Conservation (phyloP, 352 stramenopile species). For the Globisporangium paroecandrum region DNA sequence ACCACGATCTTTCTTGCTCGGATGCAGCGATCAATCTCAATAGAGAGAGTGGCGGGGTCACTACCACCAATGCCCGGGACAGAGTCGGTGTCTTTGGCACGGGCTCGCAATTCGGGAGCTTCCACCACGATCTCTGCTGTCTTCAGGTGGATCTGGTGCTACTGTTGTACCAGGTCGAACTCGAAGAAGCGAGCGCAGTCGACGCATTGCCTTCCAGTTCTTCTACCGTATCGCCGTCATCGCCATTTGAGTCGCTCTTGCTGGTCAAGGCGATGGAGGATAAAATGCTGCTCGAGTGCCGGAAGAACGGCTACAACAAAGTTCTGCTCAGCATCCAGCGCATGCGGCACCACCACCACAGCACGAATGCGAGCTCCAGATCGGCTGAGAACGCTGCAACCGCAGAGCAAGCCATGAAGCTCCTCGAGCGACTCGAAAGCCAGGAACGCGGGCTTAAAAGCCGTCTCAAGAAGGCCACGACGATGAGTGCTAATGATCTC, state of each 20-base stretch:
- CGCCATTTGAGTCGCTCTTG: conserved; percentile 8
- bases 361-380: background rate
- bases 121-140: conserved; percentile 56
- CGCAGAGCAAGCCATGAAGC: conserved; percentile 38
- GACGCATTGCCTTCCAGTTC: conserved; percentile 20
- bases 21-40: conserved; percentile 9
- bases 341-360: conserved; percentile 21
- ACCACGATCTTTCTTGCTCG: conserved; percentile 9
- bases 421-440: conserved; percentile 32
- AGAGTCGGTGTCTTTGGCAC: conserved; percentile 46
- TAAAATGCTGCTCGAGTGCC: conserved; percentile 41
- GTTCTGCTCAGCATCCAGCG: conserved; percentile 44
- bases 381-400: conserved; percentile 21
- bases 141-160: conserved; percentile 51
- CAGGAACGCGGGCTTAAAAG: conserved; percentile 43
- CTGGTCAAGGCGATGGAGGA: conserved; percentile 21
- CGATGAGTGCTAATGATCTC: background rate
- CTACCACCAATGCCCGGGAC: conserved; percentile 21
- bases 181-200: conserved; percentile 37
- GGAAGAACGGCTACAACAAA: conserved; percentile 49
- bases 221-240: background rate
- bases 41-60: background rate
- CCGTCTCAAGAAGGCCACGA: background rate
- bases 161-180: conserved; percentile 50
- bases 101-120: conserved; percentile 46